These are phyloP conservation scores for Parmales sp. DNA, from an alignment of 108 stramenopile species.

Conservation along the genomic window DNA sequence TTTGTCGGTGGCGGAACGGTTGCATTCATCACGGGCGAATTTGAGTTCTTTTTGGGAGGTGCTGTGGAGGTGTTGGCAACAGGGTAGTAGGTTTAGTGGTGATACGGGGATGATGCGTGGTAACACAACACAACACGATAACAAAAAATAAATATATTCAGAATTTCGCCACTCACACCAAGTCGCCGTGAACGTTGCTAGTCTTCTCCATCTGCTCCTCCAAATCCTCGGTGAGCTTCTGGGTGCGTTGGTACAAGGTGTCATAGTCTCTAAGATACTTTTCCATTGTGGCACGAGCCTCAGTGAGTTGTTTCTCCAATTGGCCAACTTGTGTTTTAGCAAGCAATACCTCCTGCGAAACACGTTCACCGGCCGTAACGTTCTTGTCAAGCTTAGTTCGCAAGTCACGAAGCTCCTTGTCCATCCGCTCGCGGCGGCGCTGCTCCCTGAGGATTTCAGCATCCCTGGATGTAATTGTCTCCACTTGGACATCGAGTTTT, in stretches of 20 bases:
- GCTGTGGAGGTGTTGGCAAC: no score
- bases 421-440: constrained; percentile 35
- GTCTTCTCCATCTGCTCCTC: constrained; percentile 37
- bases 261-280: constrained; percentile 47
- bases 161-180: not conserved
- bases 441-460: constrained; percentile 17
- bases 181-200: constrained; percentile 5
- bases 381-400: constrained; percentile 30
- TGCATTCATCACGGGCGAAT: constrained; percentile 5
- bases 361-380: constrained; percentile 14
- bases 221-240: constrained; percentile 39
- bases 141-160: no score
- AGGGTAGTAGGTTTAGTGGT: no score
- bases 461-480: not conserved
- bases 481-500: not conserved
- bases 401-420: constrained; percentile 38
- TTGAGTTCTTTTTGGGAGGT: constrained; percentile 36
- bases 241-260: constrained; percentile 33
- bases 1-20: not conserved
- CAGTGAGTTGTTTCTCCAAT: constrained; percentile 20
- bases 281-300: constrained; percentile 36
- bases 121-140: no score
- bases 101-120: no score
- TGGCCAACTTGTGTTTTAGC: not conserved
- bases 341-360: not conserved